A percentile compares a stretch with the other conserved stretches of the same genome.
phyloP scores from a whole-genome alignment of 2,329 filamentous ascomycete genomes.

The Alternaria ethzedia region DNA sequence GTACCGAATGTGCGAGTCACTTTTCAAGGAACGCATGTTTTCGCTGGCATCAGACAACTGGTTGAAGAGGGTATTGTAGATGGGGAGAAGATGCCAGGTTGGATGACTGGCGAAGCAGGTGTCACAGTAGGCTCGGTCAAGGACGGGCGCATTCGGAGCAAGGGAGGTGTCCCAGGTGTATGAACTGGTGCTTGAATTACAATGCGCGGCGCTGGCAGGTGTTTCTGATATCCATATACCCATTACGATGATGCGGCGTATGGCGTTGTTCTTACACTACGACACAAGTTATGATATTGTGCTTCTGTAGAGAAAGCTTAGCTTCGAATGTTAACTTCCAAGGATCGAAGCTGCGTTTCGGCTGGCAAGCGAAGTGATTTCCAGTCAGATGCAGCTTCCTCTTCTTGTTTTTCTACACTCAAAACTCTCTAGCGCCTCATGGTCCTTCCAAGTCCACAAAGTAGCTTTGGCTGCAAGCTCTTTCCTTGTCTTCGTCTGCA shows the following conservation, averaged over 20 bases:
- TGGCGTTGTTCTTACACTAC: slow-evolving; percentile 13
- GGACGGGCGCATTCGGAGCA: slow-evolving; percentile 64
- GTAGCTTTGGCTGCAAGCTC: background rate
- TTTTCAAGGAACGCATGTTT: slow-evolving; percentile 79
- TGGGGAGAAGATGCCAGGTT: slow-evolving; percentile 80
- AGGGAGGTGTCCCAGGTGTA: slow-evolving; percentile 32
- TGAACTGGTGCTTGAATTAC: slow-evolving; percentile 10
- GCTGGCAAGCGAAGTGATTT: background rate
- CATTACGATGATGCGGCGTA: slow-evolving; percentile 26
- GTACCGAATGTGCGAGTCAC: slow-evolving; percentile 68
- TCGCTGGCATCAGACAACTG: slow-evolving; percentile 78
- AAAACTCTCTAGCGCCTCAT: background rate
- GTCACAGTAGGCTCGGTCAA: slow-evolving; percentile 75
- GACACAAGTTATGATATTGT: background rate
- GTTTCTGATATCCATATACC: slow-evolving; percentile 34
- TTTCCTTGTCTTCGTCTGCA: background rate
- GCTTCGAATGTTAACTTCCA: background rate
- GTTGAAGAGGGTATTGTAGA: slow-evolving; percentile 79
- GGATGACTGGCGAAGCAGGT: slow-evolving; percentile 88
- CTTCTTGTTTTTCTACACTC: background rate
- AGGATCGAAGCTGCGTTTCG: background rate
- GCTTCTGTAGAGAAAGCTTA: background rate
- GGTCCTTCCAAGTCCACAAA: background rate
- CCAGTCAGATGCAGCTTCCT: background rate
- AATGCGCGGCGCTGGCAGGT: slow-evolving; percentile 16